Conservation (phyloP, 2,329 filamentous ascomycete genomes). For the Fusarium kyushuense region DNA sequence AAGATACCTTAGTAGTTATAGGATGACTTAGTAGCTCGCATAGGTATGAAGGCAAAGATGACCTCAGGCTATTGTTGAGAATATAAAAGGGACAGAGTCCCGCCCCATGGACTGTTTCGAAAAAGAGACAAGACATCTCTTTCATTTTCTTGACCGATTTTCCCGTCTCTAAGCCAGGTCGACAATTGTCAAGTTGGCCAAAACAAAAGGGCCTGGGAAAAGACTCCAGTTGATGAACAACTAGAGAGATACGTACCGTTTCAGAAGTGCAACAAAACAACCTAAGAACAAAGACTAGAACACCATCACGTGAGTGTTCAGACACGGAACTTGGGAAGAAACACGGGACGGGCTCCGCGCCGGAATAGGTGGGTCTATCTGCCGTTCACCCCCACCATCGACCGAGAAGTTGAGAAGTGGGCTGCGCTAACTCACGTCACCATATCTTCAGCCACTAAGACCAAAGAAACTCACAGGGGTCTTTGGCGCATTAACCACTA, state of each 20-base stretch:
- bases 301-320: constrained; percentile 24
- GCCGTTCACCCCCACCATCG: neutral
- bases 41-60: constrained; percentile 11
- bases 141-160: constrained; percentile 33
- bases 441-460: constrained; percentile 32
- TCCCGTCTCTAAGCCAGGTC: constrained; percentile 36
- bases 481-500: constrained; percentile 33
- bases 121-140: constrained; percentile 35
- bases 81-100: constrained; percentile 47
- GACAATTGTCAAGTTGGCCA: constrained; percentile 40
- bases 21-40: constrained; percentile 3
- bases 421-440: constrained; percentile 38
- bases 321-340: neutral
- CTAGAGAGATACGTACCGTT: constrained; percentile 40
- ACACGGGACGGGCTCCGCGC: constrained; percentile 16
- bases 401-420: constrained; percentile 15
- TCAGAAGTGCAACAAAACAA: constrained; percentile 20
- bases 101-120: constrained; percentile 24
- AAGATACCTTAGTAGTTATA: neutral
- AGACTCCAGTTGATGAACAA: constrained; percentile 32
- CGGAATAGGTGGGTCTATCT: constrained; percentile 23
- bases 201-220: constrained; percentile 39
- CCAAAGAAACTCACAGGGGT: constrained; percentile 23
- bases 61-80: constrained; percentile 39
- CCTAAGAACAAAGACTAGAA: constrained; percentile 18